These are phyloP conservation scores for Byssochlamys sp. DNA, from an alignment of 2,329 filamentous ascomycete species.

Conservation along the genomic window DNA sequence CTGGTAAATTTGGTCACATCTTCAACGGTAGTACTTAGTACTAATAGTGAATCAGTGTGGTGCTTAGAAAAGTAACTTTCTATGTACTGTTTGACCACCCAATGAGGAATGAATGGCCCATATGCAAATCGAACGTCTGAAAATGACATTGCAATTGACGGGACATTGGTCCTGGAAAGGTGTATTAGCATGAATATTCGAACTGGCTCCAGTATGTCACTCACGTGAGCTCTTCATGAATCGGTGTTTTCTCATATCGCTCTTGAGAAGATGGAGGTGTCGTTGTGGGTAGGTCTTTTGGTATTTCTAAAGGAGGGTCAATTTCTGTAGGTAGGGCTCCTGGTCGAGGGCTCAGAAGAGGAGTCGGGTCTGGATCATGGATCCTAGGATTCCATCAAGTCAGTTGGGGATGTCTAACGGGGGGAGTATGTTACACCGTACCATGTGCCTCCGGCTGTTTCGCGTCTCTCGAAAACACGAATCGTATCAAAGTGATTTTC, in stretches of 20 bases:
- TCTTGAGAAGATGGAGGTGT: constrained; percentile 17
- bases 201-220: background rate
- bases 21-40: constrained; percentile 47
- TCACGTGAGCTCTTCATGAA: constrained; percentile 27
- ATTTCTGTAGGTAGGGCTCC: constrained; percentile 23
- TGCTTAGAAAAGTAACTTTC: constrained; percentile 48
- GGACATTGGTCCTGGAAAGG: constrained; percentile 25
- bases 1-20: constrained; percentile 31
- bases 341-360: constrained; percentile 13
- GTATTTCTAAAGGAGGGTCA: constrained; percentile 21
- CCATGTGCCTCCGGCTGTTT: constrained; percentile 28
- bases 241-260: constrained; percentile 26
- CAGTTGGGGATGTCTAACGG: background rate
- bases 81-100: constrained; percentile 47
- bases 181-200: background rate
- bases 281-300: constrained; percentile 15
- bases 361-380: constrained; percentile 25
- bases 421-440: constrained; percentile 2
- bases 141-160: constrained; percentile 34
- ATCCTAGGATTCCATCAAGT: constrained; percentile 16
- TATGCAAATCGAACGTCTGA: constrained; percentile 46
- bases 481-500: constrained; percentile 25
- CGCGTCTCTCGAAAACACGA: constrained; percentile 26
- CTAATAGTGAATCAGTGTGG: constrained; percentile 37
- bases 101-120: constrained; percentile 48